Evolutionary conservation across 2,329 filamentous ascomycete species (phyloP), one percentile per base, ranked within the genome.

Genomic region (Microsporum canis): DNA sequence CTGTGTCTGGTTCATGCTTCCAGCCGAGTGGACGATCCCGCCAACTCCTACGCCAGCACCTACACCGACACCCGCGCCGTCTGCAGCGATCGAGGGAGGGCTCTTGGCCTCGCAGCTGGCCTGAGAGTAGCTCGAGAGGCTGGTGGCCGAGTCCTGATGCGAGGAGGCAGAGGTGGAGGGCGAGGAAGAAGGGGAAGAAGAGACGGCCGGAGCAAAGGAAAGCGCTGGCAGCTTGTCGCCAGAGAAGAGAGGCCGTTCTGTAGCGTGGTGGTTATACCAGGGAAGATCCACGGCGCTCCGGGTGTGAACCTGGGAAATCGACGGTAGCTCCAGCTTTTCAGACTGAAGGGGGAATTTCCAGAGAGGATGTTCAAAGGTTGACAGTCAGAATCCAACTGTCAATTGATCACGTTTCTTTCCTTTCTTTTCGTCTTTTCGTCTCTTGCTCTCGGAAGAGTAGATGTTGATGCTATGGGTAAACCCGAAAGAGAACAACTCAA

Each of bases 311-410:
- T 89, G 86, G 72, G 88, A 88, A 73, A 91, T 88, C 78, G 88
- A 88, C 79, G 89, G 88, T 76, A 91, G 85, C 88, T 91, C 89
- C 89, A 95, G 89, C 82, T 91, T 94, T 87, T 84, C 89, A 88
- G 62, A 57, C 38, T 36, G 29, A 53, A 41, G 17, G 34, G 23
- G 34, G 27, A 7, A 10, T 23, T 10, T 14, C 5, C n/a, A 58
- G 41, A 41, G 36, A 58, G 7, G 43, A 47, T 23, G 23, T 23
- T 7, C 10, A 29, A 3, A 23, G 10, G 34, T 5, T 23, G 51
- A 17, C n/a, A 43, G 39, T n/a, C 39, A 5, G 39, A n/a, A 43
- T n/a, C 14, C 39, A 14, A 38, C 31, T 57, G 36, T 58, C 39
- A 41, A 58, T 41, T 41, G 60, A 31, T 14, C 60, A 8, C 51